These are phyloP conservation scores for Linanthus parryae DNA, from an alignment of 148 eudicot species.

Conservation along the genomic window DNA sequence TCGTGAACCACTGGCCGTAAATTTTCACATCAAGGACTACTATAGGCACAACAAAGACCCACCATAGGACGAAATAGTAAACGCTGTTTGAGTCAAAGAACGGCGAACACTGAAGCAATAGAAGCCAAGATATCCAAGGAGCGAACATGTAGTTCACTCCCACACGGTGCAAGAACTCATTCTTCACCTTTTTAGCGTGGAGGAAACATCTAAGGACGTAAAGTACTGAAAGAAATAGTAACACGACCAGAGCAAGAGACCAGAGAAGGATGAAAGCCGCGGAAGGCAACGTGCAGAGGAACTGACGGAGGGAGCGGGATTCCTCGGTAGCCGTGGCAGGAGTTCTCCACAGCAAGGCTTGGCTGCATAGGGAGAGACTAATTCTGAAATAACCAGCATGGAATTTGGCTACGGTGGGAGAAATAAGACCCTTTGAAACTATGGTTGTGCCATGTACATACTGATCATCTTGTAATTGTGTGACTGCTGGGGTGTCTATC, in stretches of 20 bases:
- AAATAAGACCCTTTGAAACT: neutral
- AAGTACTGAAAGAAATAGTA: conserved; percentile 12
- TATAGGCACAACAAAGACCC: conserved; percentile 31
- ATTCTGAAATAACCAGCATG: conserved; percentile 47
- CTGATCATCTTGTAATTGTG: no score
- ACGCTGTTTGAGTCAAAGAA: conserved; percentile 14
- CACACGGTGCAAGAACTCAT: conserved; percentile 51
- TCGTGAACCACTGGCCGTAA: conserved; percentile 45
- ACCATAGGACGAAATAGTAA: conserved; percentile 26
- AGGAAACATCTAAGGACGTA: conserved; percentile 26
- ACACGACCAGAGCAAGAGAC: conserved; percentile 24
- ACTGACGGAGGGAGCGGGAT: conserved; percentile 7
- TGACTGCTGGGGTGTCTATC: no score
- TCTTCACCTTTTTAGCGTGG: conserved; percentile 31
- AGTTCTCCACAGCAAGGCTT: conserved; percentile 44
- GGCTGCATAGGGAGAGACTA: conserved; percentile 37
- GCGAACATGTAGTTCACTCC: conserved; percentile 67
- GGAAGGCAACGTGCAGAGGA: conserved; percentile 18
- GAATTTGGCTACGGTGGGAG: conserved; percentile 13
- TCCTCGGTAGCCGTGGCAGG: conserved; percentile 20
- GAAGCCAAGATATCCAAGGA: conserved; percentile 59
- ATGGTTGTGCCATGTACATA: neutral
- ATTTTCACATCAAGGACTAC: conserved; percentile 40
- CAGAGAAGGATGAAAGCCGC: conserved; percentile 26
- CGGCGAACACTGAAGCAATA: conserved; percentile 58